Conservation (phyloP, 1,139 yeast species). For the Scheffersomyces titani region DNA sequence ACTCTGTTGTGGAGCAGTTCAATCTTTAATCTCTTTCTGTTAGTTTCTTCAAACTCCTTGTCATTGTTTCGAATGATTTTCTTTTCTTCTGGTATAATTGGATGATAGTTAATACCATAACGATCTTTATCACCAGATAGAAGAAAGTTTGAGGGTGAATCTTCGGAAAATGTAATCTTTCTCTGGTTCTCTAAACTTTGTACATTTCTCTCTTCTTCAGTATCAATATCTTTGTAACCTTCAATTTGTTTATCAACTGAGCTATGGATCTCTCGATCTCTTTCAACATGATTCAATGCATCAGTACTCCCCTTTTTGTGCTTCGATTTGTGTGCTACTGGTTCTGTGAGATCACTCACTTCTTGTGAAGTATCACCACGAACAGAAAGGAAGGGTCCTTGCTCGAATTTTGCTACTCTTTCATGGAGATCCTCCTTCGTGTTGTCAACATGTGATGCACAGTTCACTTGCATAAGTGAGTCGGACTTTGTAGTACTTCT, state of each 20-base stretch:
- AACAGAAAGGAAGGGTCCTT: not conserved
- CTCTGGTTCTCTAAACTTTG: not conserved
- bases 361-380: not conserved
- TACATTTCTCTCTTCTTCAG: not conserved
- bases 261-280: not conserved
- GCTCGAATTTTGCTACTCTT: not conserved
- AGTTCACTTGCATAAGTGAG: not conserved
- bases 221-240: not conserved
- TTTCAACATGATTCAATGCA: not conserved
- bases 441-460: not conserved
- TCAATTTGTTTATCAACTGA: not conserved
- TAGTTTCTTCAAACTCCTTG: slow-evolving; percentile 14
- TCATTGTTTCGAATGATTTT: slow-evolving; percentile 16
- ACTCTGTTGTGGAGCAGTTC: slow-evolving; percentile 10
- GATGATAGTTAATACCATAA: slow-evolving; percentile 13
- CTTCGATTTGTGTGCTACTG: not conserved
- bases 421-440: not conserved
- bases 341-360: not conserved
- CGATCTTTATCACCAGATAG: slow-evolving; percentile 2
- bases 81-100: slow-evolving; percentile 6
- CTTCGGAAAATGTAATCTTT: not conserved
- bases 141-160: not conserved
- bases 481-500: not conserved
- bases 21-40: slow-evolving; percentile 8
- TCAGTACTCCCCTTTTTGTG: not conserved